Conservation (phyloP, 768 basidiomycete species). For the Russula vinacea region DNA sequence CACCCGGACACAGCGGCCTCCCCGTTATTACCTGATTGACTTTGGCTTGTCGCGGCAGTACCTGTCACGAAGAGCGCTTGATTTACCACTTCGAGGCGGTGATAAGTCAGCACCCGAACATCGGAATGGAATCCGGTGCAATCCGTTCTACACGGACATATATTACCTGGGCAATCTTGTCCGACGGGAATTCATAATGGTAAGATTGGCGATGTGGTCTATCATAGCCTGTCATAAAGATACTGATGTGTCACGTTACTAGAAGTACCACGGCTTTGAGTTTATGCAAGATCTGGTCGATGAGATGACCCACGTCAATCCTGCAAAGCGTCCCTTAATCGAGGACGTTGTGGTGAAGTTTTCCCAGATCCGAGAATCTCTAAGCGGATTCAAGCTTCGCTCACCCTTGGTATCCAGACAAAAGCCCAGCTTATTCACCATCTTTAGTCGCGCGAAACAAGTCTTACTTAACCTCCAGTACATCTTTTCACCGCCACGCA, state of each 20-base stretch:
- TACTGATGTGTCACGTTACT: neutral
- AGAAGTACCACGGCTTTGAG: slow-evolving; percentile 23
- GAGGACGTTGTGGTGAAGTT: slow-evolving; percentile 38
- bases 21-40: slow-evolving; percentile 36
- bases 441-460: slow-evolving; percentile 2
- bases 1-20: slow-evolving; percentile 33
- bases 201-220: slow-evolving; percentile 2
- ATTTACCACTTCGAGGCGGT: slow-evolving; percentile 31
- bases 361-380: slow-evolving; percentile 32
- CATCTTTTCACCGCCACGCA: slow-evolving; percentile 2
- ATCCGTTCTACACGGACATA: slow-evolving; percentile 34
- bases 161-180: slow-evolving; percentile 34
- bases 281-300: slow-evolving; percentile 25
- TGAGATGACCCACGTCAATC: slow-evolving; percentile 40
- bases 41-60: slow-evolving; percentile 35
- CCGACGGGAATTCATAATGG: slow-evolving; percentile 27
- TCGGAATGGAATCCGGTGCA: slow-evolving; percentile 2
- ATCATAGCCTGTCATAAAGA: neutral
- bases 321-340: slow-evolving; percentile 39
- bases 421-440: slow-evolving; percentile 7
- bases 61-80: slow-evolving; percentile 16
- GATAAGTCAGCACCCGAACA: slow-evolving; percentile 35
- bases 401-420: slow-evolving; percentile 8
- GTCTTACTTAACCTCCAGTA: slow-evolving; percentile 3
- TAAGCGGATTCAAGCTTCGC: slow-evolving; percentile 37